Conservation (phyloP, 768 basidiomycete genomes). For the Ramaria rubella region DNA sequence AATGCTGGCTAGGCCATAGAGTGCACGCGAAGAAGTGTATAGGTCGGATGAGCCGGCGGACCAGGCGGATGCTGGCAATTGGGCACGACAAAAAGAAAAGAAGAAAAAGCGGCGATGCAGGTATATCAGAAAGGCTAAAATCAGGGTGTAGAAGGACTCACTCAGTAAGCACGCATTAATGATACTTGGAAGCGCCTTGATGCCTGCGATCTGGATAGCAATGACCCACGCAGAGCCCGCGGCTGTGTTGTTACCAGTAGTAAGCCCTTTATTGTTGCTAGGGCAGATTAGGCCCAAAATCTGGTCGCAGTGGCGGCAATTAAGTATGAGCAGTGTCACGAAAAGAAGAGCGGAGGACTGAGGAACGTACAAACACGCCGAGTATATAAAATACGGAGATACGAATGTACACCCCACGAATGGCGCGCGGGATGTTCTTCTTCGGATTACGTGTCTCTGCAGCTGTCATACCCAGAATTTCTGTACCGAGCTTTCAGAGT, state of each 20-base stretch:
- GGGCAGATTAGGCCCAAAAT: conserved; percentile 36
- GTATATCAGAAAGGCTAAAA: background rate
- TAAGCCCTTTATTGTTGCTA: conserved; percentile 28
- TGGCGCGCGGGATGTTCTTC: conserved; percentile 34
- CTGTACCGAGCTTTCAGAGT: conserved; percentile 40
- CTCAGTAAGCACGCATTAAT: conserved; percentile 66
- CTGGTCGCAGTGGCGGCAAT: too few relatives aligned
- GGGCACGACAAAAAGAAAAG: conserved; percentile 28
- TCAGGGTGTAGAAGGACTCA: conserved; percentile 20
- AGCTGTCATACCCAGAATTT: conserved; percentile 38
- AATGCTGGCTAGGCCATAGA: conserved; percentile 46
- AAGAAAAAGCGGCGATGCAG: conserved; percentile 16
- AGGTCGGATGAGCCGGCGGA: conserved; percentile 50
- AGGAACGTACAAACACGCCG: conserved; percentile 17
- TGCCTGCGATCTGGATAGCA: conserved; percentile 35
- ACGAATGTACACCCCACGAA: conserved; percentile 32
- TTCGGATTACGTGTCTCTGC: conserved; percentile 38
- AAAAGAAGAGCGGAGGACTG: too few relatives aligned
- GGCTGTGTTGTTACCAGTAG: conserved; percentile 22
- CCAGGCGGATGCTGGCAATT: conserved; percentile 47
- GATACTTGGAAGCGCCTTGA: conserved; percentile 37
- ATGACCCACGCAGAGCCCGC: conserved; percentile 36
- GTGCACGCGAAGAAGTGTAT: conserved; percentile 41
- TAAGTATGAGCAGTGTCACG: too few relatives aligned
- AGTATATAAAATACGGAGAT: conserved; percentile 33